Evolutionary conservation across 2,329 filamentous ascomycete species (phyloP).

Genomic region (Epichloe gansuensis): DNA sequence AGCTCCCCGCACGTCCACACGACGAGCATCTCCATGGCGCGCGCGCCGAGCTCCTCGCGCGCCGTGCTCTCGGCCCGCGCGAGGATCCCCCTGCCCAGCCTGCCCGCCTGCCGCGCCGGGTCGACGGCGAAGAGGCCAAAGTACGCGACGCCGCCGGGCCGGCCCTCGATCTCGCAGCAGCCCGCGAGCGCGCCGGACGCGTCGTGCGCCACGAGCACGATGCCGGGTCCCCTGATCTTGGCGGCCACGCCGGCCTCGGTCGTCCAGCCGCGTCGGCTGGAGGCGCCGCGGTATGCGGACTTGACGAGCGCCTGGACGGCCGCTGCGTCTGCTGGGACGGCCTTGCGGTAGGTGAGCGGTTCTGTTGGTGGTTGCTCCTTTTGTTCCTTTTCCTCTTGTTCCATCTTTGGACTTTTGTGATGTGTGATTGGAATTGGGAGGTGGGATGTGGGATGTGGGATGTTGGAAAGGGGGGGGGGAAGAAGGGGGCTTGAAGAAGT

Average conservation of each 20-base stretch:
- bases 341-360: constrained; percentile 22
- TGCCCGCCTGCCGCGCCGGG: constrained; percentile 27
- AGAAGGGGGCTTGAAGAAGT: too few species aligned
- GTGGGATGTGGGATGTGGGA: too few species aligned
- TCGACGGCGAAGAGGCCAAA: constrained; percentile 38
- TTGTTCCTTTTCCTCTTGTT: not conserved
- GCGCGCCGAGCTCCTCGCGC: constrained; percentile 18
- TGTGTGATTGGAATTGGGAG: too few species aligned
- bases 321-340: constrained; percentile 19
- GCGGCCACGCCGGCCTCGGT: constrained; percentile 25
- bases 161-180: constrained; percentile 31
- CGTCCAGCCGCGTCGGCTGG: constrained; percentile 31
- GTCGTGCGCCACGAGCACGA: constrained; percentile 25
- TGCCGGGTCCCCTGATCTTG: constrained; percentile 28
- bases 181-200: constrained; percentile 17
- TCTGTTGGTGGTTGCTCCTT: not conserved
- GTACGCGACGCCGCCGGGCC: constrained; percentile 20
- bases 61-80: constrained; percentile 27
- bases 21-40: constrained; percentile 30
- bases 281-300: constrained; percentile 31
- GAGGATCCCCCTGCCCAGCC: constrained; percentile 29
- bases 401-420: not conserved
- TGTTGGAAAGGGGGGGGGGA: too few species aligned
- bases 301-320: constrained; percentile 26
- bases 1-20: constrained; percentile 30